phyloP scores from a whole-genome alignment of 2,329 filamentous ascomycete genomes.

The Aspergillus aculeatinus region DNA sequence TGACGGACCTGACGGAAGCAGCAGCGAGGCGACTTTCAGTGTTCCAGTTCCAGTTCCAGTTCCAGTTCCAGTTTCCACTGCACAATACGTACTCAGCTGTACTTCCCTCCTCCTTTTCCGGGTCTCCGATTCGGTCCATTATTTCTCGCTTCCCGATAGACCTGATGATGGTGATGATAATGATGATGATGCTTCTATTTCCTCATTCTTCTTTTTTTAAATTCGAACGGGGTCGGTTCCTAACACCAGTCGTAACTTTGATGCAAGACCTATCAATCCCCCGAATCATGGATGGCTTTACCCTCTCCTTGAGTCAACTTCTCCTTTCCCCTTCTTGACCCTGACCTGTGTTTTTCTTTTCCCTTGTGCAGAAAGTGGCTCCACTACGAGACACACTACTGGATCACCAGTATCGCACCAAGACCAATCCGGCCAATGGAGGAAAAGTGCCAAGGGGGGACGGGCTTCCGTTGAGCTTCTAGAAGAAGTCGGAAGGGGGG shows the following conservation, averaged over 20 bases:
- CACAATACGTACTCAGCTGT: not conserved
- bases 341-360: conserved; percentile 4
- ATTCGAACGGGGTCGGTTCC: not conserved
- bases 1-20: conserved; percentile 15
- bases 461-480: conserved; percentile 23
- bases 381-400: conserved; percentile 21
- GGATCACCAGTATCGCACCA: conserved; percentile 14
- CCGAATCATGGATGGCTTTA: not conserved
- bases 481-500: conserved; percentile 19
- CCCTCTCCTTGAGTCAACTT: not conserved
- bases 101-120: not conserved
- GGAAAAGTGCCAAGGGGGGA: conserved; percentile 16
- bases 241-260: not conserved
- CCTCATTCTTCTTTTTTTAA: not conserved
- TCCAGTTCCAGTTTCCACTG: not conserved
- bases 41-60: not conserved
- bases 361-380: conserved; percentile 11
- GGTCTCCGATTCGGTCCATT: not conserved
- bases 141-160: not conserved
- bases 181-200: not conserved
- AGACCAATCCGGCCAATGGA: not conserved
- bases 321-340: not conserved
- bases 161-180: too few species aligned
- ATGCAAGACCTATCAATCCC: not conserved
- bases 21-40: conserved; percentile 12